Base-by-base conservation (phyloP, 306 rosid species). In the Datisca glomerata region DNA sequence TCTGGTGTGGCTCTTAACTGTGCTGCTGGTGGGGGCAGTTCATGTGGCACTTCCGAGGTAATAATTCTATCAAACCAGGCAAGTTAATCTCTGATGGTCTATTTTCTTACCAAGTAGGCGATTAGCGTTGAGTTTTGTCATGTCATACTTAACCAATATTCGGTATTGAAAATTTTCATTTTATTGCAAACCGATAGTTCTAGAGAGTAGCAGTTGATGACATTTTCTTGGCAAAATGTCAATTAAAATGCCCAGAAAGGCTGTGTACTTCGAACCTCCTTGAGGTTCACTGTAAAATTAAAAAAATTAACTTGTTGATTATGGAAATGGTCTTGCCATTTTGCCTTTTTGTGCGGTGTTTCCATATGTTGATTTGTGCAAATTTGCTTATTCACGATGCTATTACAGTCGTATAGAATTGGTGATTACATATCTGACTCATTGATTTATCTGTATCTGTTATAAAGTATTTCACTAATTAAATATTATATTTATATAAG, bases 41-140 rank as follows among this genome's bases (percentile, higher is more conserved):
- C 76, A 9, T 34, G 71, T 32, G 53, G 73, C 39, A 54, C 57
- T 48, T 23, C 75, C 15, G 78, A 59, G 58, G 77, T 53, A 52
- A 51, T 60, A 22, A 62, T 64, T 65, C 45, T 61, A 38, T 69
- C 80, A 43, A 72, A 73, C 59, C 64, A 55, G 73, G 79, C 70
- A 53, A 66, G 76, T 61, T 64, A 54, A 64, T 24, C 21, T 31
- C 65, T 21, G 50, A 44, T 46, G 53, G 28, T 60, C 33, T 50
- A n/a, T n/a, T n/a, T n/a, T n/a, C n/a, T n/a, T n/a, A n/a, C n/a
- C n/a, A n/a, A n/a, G n/a, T n/a, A n/a, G n/a, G n/a, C n/a, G n/a
- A n/a, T n/a, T n/a, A n/a, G n/a, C n/a, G n/a, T n/a, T n/a, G n/a
- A n/a, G n/a, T n/a, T n/a, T n/a, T n/a, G n/a, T n/a, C n/a, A n/a